Evolutionary conservation across 164 flowering plant genomes (phyloP).

Genomic region (Aristolochia californica): DNA sequence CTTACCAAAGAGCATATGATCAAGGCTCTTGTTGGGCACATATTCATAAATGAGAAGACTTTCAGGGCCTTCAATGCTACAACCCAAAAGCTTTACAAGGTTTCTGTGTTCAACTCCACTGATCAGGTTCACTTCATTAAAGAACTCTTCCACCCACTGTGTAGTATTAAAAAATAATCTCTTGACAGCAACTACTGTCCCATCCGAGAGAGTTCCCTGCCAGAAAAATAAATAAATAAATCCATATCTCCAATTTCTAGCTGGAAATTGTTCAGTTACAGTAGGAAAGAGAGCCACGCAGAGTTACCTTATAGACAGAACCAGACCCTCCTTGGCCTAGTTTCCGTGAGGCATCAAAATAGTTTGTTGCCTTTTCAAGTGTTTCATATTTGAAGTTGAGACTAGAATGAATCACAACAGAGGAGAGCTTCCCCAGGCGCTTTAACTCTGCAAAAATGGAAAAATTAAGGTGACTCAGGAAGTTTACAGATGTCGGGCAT

Average conservation of each 20-base stretch:
- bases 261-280: background rate
- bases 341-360: constrained; percentile 31
- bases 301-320: constrained; percentile 58
- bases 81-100: constrained; percentile 58
- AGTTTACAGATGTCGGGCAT: background rate
- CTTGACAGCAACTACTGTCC: constrained; percentile 75
- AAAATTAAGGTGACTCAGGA: background rate
- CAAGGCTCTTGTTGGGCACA: constrained; percentile 57
- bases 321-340: constrained; percentile 82
- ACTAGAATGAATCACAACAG: background rate
- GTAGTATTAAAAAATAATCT: constrained; percentile 64
- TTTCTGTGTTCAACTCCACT: constrained; percentile 64
- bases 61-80: constrained; percentile 73
- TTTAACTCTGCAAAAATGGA: constrained; percentile 7
- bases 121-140: constrained; percentile 68
- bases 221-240: background rate
- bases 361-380: constrained; percentile 9
- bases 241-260: background rate
- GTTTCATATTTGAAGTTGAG: constrained; percentile 6
- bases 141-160: constrained; percentile 65
- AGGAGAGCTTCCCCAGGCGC: constrained; percentile 3
- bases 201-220: constrained; percentile 70
- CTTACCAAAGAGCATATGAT: constrained; percentile 60
- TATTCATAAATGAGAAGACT: constrained; percentile 72
- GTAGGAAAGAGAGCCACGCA: background rate